Percentiles rank a stretch among this genome's conserved stretches.
These are phyloP conservation scores for Silybum marianum DNA, from an alignment of 129 eudicot species.

Conservation along the genomic window DNA sequence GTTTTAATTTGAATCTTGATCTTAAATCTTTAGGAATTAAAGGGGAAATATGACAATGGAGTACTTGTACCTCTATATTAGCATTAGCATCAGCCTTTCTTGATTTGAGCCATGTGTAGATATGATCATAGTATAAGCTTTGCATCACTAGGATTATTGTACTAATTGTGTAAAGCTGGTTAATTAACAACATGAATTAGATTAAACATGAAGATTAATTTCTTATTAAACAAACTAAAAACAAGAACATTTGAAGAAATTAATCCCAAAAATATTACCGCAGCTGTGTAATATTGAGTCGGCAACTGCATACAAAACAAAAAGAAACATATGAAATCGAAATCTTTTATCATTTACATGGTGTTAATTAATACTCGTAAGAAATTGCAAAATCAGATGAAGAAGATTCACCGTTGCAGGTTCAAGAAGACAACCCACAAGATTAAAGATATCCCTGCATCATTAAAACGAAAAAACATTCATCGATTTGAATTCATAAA, in stretches of 20 bases:
- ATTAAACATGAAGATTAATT: neutral
- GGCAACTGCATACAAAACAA: slow-evolving; percentile 69
- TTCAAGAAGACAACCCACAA: slow-evolving; percentile 89
- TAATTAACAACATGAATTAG: slow-evolving; percentile 4
- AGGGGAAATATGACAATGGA: neutral
- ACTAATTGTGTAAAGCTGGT: slow-evolving; percentile 89
- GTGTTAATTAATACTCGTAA: neutral
- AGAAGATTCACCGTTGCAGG: slow-evolving; percentile 81
- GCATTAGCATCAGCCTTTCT: slow-evolving; percentile 25
- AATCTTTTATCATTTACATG: too few species aligned
- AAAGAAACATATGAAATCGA: neutral
- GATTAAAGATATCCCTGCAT: slow-evolving; percentile 84
- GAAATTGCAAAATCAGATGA: neutral
- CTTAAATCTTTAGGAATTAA: neutral
- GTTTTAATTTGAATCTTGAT: neutral
- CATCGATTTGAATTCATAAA: neutral
- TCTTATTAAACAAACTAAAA: neutral
- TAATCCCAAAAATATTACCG: slow-evolving; percentile 48
- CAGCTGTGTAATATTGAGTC: slow-evolving; percentile 91
- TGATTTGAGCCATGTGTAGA: slow-evolving; percentile 49
- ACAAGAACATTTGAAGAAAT: neutral
- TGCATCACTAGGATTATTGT: slow-evolving; percentile 77
- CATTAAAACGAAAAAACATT: neutral
- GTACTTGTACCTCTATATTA: slow-evolving; percentile 28
- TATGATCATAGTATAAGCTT: slow-evolving; percentile 82